Evolutionary conservation across 2,329 filamentous ascomycete species (phyloP), one percentile per base, ranked within the genome.

Genomic region (Colletotrichum somersetense): DNA sequence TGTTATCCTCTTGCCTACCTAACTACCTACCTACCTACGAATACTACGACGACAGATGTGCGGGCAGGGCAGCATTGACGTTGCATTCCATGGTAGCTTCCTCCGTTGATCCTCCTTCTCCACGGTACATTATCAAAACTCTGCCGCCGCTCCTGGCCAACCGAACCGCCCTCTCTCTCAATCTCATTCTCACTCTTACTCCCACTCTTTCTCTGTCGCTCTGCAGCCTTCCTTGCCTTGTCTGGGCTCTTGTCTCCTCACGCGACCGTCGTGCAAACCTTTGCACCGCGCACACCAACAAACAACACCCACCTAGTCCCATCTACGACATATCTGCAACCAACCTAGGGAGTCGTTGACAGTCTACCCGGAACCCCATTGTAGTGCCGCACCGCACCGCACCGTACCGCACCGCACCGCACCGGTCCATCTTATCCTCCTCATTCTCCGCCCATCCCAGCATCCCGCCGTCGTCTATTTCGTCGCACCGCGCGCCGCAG

Each of bases 101-200:
- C 53, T 57, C 69, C 53, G 61, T 64, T 61, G 40, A 72, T 69
- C 69, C 30, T 30, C 30, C 30, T 26, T 26, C 35, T 63, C 66
- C 55, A 66, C 59, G 46, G 38, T 59, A 69, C 64, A 63, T 75
- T 74, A 68, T 69, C 73, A 67, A 66, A 64, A 72, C 57, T 73
- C 71, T 73, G 62, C 67, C 69, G 26, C 26, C 26, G 40, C 58
- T 63, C 58, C 59, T 75, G 56, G 68, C 66, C 69, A 72, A 58
- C 70, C 74, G 30, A 56, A 42, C 70, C 68, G 67, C 42, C 71
- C 38, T 62, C 67, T 64, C 52, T 67, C 40, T 59, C 48, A 30
- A n/a, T 23, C 53, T 7, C 40, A 16, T 5, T 10, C 35, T 38
- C 8, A 1, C 35, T 11, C 38, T 14, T 14, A 40, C 38, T 40